A percentile compares a stretch with the other conserved stretches of the same genome.
phyloP scores from a whole-genome alignment of 2,329 filamentous ascomycete species.

The Cercospora zeae-maydis region DNA sequence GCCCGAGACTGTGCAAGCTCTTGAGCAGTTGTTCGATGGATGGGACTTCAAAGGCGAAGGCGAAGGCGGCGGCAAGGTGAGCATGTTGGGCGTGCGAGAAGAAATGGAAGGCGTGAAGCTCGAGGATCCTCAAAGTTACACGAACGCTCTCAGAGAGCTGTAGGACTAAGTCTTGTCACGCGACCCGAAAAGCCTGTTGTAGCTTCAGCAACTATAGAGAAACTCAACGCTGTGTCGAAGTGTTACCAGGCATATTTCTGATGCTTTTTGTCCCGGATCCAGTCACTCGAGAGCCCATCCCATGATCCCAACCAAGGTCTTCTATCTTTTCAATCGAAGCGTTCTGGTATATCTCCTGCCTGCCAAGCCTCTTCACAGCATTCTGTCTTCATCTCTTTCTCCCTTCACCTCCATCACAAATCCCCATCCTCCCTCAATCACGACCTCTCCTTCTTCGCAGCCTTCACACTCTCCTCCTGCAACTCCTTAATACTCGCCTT shows the following conservation, averaged over 20 bases:
- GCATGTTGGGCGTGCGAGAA: slow-evolving; percentile 65
- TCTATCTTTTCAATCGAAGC: background rate
- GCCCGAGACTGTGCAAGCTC: slow-evolving; percentile 55
- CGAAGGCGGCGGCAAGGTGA: slow-evolving; percentile 54
- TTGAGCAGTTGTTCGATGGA: slow-evolving; percentile 60
- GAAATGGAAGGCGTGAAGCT: slow-evolving; percentile 63
- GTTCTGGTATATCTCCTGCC: background rate
- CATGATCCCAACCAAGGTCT: background rate
- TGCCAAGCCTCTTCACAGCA: background rate
- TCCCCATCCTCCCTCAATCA: background rate
- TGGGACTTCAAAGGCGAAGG: slow-evolving; percentile 56
- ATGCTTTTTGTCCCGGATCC: background rate
- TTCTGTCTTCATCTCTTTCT: background rate
- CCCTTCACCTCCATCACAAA: too few species aligned
- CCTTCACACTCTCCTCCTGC: slow-evolving; percentile 37
- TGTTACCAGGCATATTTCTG: background rate
- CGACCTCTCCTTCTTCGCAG: slow-evolving; percentile 29
- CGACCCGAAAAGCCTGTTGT: background rate
- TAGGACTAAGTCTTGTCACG: background rate
- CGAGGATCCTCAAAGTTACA: slow-evolving; percentile 42
- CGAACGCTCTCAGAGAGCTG: slow-evolving; percentile 33
- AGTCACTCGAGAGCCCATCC: too few species aligned
- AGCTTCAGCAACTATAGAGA: background rate
- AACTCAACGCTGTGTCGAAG: background rate
- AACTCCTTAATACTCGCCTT: slow-evolving; percentile 34